Evolutionary conservation across 2,329 filamentous ascomycete genomes (phyloP).

Genomic region (Scedosporium aurantiacum): DNA sequence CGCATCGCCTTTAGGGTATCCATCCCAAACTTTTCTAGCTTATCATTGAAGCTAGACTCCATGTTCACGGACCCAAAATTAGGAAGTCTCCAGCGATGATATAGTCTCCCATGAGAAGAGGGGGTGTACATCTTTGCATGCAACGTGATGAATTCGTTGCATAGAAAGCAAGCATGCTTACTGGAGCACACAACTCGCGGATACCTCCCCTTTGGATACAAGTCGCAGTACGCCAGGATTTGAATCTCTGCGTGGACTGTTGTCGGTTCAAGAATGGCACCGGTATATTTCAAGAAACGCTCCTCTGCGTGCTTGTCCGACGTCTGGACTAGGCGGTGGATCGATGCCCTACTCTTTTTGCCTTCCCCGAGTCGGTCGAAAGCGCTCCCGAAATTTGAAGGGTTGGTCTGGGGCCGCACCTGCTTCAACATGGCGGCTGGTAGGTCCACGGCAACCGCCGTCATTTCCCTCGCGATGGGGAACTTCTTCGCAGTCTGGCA

Average conservation of each 20-base stretch:
- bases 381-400: not conserved
- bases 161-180: conserved; percentile 41
- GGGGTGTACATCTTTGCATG: conserved; percentile 30
- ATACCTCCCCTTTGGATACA: conserved; percentile 13
- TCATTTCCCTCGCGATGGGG: conserved; percentile 17
- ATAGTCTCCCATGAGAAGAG: conserved; percentile 31
- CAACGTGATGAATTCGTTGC: conserved; percentile 32
- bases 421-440: not conserved
- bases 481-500: conserved; percentile 19
- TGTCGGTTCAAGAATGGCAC: conserved; percentile 13
- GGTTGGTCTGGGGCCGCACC: not conserved
- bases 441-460: conserved; percentile 19
- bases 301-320: not conserved
- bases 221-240: conserved; percentile 31
- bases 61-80: conserved; percentile 2
- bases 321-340: not conserved
- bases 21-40: not conserved
- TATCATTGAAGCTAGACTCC: not conserved
- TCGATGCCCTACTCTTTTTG: not conserved
- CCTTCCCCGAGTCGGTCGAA: not conserved
- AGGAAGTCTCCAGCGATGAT: conserved; percentile 33
- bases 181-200: conserved; percentile 35
- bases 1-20: not conserved
- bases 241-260: conserved; percentile 40
- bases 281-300: conserved; percentile 7